These are phyloP conservation scores for Rubia balearica DNA, from an alignment of 305 asterid species.

Conservation along the genomic window DNA sequence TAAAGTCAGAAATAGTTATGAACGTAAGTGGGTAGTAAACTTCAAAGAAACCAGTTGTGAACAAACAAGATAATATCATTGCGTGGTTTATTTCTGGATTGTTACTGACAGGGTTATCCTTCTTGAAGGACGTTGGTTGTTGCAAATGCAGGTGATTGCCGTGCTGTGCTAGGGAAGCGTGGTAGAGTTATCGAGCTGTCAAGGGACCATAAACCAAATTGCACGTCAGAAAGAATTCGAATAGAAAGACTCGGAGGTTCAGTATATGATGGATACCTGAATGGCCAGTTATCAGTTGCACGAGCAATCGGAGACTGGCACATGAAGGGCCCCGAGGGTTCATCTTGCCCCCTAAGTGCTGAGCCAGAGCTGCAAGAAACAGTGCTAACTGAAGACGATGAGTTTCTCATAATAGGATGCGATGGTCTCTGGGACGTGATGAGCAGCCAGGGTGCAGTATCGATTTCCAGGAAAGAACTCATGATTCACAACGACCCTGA, in stretches of 20 bases:
- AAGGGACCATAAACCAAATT: constrained; percentile 78
- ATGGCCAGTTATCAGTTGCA: constrained; percentile 80
- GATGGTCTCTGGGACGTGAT: constrained; percentile 93
- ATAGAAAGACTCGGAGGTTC: constrained; percentile 83
- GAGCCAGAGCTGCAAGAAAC: constrained; percentile 83
- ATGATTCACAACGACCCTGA: constrained; percentile 84
- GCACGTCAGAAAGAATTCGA: constrained; percentile 52
- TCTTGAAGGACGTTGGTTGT: constrained; percentile 40
- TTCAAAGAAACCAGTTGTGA: not conserved
- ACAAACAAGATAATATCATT: not conserved
- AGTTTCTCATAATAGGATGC: constrained; percentile 79
- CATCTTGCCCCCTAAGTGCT: constrained; percentile 62
- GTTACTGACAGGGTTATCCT: constrained; percentile 9
- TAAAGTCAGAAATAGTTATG: too few relatives aligned
- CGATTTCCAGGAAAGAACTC: constrained; percentile 76
- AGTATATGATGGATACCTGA: constrained; percentile 78
- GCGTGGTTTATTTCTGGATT: not conserved
- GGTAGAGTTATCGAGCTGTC: constrained; percentile 88
- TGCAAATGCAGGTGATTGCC: constrained; percentile 91
- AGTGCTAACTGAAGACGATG: constrained; percentile 63
- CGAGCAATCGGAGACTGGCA: constrained; percentile 98
- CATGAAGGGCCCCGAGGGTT: constrained; percentile 86
- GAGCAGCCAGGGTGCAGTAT: constrained; percentile 93
- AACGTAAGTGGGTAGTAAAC: too few relatives aligned
- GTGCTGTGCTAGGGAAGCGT: constrained; percentile 82